These are phyloP conservation scores for Amylostereum chailletii DNA, from an alignment of 1,284 basidiomycete genomes.

Conservation along the genomic window DNA sequence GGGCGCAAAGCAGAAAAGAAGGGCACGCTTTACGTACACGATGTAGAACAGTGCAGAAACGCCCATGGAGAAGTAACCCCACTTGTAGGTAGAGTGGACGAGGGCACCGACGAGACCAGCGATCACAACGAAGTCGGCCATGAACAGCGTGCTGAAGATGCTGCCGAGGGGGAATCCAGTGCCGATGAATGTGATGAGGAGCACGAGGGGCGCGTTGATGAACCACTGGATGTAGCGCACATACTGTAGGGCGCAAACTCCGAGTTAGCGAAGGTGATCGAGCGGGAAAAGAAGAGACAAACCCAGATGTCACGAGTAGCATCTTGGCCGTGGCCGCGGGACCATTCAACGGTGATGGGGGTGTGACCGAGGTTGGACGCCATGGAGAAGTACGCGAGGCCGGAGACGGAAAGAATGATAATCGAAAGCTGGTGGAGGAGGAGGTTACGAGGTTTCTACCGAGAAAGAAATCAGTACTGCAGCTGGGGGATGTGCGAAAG, in stretches of 20 bases:
- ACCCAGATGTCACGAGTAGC: slow-evolving; percentile 46
- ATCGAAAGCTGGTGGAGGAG: slow-evolving; percentile 40
- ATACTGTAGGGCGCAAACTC: slow-evolving; percentile 19
- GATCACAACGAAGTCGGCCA: slow-evolving; percentile 40
- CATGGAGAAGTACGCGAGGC: slow-evolving; percentile 45
- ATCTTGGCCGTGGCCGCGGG: slow-evolving; percentile 20
- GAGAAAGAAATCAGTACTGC: not conserved
- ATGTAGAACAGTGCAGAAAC: slow-evolving; percentile 36
- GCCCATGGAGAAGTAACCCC: slow-evolving; percentile 40
- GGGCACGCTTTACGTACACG: slow-evolving; percentile 28
- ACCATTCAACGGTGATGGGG: slow-evolving; percentile 39
- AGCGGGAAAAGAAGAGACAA: slow-evolving; percentile 13
- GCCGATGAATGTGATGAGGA: slow-evolving; percentile 42
- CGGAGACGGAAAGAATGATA: slow-evolving; percentile 34
- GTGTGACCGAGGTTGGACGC: slow-evolving; percentile 53
- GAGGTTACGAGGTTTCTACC: slow-evolving; percentile 29
- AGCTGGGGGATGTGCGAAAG: slow-evolving; percentile 1
- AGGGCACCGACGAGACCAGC: slow-evolving; percentile 42
- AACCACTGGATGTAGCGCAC: slow-evolving; percentile 51
- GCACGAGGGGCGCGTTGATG: slow-evolving; percentile 47
- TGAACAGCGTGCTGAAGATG: slow-evolving; percentile 46
- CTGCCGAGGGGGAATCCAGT: slow-evolving; percentile 44
- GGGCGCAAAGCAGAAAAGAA: slow-evolving; percentile 15
- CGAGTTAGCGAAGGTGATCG: not conserved
- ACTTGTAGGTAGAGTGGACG: slow-evolving; percentile 42